phyloP scores from a whole-genome alignment of 2,329 filamentous ascomycete species.

The Aureobasidium leucospermi region DNA sequence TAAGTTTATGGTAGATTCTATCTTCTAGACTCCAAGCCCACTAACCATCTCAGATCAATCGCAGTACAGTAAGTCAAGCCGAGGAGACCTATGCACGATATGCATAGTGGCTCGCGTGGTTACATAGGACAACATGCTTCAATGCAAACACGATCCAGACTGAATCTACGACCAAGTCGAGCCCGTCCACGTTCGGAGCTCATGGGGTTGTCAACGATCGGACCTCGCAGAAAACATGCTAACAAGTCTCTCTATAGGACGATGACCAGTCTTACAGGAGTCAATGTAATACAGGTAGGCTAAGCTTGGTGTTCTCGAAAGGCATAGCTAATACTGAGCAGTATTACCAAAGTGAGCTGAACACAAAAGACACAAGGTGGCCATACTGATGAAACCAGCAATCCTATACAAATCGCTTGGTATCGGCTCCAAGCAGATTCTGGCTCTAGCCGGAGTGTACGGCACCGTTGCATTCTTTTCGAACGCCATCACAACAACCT shows the following conservation, averaged over 20 bases:
- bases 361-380: background rate
- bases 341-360: slow-evolving; percentile 14
- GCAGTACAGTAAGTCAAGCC: slow-evolving; percentile 36
- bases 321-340: background rate
- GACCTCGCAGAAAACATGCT: too few species aligned
- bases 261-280: slow-evolving; percentile 50
- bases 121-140: too few species aligned
- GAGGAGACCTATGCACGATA: too few species aligned
- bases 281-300: slow-evolving; percentile 46
- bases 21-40: background rate
- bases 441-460: slow-evolving; percentile 48
- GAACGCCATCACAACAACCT: slow-evolving; percentile 46
- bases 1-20: background rate
- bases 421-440: slow-evolving; percentile 42
- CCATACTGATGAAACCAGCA: slow-evolving; percentile 26
- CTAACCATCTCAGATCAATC: slow-evolving; percentile 30
- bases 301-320: slow-evolving; percentile 18
- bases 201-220: too few species aligned
- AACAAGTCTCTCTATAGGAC: slow-evolving; percentile 24
- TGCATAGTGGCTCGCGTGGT: too few species aligned
- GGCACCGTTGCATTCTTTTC: slow-evolving; percentile 46
- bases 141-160: too few species aligned
- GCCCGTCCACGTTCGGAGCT: too few species aligned
- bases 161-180: too few species aligned
- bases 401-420: slow-evolving; percentile 50